A percentile compares a stretch with the other conserved stretches of the same genome.
These are phyloP conservation scores for Polygonum maritimum DNA, from an alignment of 148 eudicot genomes.

Conservation along the genomic window DNA sequence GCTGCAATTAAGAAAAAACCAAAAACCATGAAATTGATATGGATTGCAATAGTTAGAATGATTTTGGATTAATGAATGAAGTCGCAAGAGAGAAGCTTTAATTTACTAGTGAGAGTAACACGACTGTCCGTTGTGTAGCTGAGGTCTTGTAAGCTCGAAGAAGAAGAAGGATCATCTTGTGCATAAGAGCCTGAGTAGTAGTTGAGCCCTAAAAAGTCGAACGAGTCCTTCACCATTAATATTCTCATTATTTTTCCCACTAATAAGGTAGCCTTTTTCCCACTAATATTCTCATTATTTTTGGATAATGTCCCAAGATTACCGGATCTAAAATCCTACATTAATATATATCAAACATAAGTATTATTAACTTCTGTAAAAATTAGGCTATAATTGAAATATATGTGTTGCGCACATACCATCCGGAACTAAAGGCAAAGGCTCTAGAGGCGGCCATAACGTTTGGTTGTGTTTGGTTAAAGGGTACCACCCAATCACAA, in stretches of 20 bases:
- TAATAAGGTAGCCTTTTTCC: constrained; percentile 20
- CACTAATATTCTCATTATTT: constrained; percentile 13
- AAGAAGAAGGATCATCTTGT: constrained; percentile 1
- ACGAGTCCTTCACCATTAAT: constrained; percentile 16
- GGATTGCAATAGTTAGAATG: too few relatives aligned
- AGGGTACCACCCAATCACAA: neutral
- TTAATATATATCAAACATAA: too few relatives aligned
- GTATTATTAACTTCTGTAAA: too few relatives aligned
- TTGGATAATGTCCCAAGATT: constrained; percentile 18
- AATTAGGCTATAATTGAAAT: too few relatives aligned
- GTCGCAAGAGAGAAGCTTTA: neutral
- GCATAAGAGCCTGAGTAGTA: constrained; percentile 12
- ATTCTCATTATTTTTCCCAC: neutral
- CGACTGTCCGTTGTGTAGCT: constrained; percentile 22
- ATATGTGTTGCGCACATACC: neutral
- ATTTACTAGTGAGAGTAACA: constrained; percentile 8
- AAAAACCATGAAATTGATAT: neutral
- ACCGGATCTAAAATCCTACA: constrained; percentile 25
- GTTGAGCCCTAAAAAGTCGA: constrained; percentile 22
- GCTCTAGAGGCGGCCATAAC: constrained; percentile 7
- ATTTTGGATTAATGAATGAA: too few relatives aligned
- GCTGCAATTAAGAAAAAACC: neutral
- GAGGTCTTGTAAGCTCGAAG: neutral
- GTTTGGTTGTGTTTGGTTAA: neutral
- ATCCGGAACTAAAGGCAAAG: neutral